phyloP scores from a whole-genome alignment of 2,329 filamentous ascomycete species.

The Pseudohalonectria lignicola region DNA sequence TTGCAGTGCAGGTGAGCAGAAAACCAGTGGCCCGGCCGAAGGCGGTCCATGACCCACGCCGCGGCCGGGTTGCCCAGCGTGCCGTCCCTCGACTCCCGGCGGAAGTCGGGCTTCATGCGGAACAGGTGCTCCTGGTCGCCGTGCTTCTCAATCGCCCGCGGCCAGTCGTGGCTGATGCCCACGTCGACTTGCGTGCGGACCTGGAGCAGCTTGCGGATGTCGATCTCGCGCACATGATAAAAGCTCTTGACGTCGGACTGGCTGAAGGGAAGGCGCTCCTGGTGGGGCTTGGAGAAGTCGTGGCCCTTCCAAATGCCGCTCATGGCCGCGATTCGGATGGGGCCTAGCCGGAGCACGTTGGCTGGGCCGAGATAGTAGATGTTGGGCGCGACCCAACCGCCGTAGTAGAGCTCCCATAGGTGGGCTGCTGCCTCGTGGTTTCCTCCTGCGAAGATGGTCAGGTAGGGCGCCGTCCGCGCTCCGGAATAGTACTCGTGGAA shows the following conservation, averaged over 20 bases:
- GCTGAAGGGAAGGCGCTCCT: conserved; percentile 79
- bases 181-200: conserved; percentile 82
- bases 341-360: conserved; percentile 75
- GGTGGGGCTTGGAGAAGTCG: conserved; percentile 75
- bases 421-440: conserved; percentile 93
- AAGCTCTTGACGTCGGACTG: conserved; percentile 65
- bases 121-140: conserved; percentile 64
- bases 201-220: conserved; percentile 81
- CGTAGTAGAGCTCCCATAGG: conserved; percentile 87
- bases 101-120: conserved; percentile 61
- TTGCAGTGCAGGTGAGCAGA: conserved; percentile 88
- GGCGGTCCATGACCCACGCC: conserved; percentile 64
- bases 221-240: conserved; percentile 83
- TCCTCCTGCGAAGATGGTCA: conserved; percentile 86
- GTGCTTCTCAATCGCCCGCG: conserved; percentile 66
- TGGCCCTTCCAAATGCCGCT: conserved; percentile 93
- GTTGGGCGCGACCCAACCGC: conserved; percentile 91
- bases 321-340: conserved; percentile 77
- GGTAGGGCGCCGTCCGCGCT: conserved; percentile 62
- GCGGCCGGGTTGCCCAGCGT: conserved; percentile 73
- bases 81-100: conserved; percentile 63
- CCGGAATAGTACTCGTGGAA: conserved; percentile 94
- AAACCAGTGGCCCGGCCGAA: conserved; percentile 85
- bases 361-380: conserved; percentile 96
- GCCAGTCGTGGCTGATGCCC: conserved; percentile 94